These are phyloP conservation scores for Lachnellula subtilissima DNA, from an alignment of 2,329 filamentous ascomycete genomes.

Conservation along the genomic window DNA sequence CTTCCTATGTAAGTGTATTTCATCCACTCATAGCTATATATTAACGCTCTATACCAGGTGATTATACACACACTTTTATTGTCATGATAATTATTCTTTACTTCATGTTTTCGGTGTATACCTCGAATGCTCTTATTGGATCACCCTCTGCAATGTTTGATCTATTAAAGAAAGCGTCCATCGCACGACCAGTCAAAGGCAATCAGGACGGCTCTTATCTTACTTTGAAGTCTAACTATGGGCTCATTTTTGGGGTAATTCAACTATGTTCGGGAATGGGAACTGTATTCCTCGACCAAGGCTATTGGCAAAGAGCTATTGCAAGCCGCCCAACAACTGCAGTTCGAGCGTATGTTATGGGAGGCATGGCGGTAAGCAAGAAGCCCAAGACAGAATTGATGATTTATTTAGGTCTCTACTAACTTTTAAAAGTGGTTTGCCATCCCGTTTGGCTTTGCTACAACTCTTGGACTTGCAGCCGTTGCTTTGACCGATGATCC, in stretches of 20 bases:
- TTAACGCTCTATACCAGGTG: neutral
- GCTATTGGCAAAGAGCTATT: constrained; percentile 40
- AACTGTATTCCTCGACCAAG: constrained; percentile 8
- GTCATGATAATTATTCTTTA: constrained; percentile 49
- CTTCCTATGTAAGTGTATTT: constrained; percentile 19
- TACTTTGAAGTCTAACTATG: constrained; percentile 51
- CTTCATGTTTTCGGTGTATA: constrained; percentile 44
- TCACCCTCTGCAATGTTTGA: constrained; percentile 46
- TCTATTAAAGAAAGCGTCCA: constrained; percentile 41
- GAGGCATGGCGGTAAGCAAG: constrained; percentile 30
- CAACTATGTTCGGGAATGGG: constrained; percentile 8
- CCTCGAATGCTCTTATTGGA: constrained; percentile 40
- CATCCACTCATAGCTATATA: neutral
- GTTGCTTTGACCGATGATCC: constrained; percentile 43
- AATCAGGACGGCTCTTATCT: constrained; percentile 50
- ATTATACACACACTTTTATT: constrained; percentile 38
- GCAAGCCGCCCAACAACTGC: constrained; percentile 42
- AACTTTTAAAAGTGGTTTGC: constrained; percentile 39
- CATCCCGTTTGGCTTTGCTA: constrained; percentile 50
- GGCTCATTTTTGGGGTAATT: constrained; percentile 6
- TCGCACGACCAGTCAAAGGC: constrained; percentile 43
- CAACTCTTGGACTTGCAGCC: constrained; percentile 44
- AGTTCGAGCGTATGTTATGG: constrained; percentile 47
- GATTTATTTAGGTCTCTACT: constrained; percentile 31
- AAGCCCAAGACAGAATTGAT: too few species aligned